Evolutionary conservation across 2,329 filamentous ascomycete species (phyloP).

Genomic region (Lasiodiplodia hormozganensis): DNA sequence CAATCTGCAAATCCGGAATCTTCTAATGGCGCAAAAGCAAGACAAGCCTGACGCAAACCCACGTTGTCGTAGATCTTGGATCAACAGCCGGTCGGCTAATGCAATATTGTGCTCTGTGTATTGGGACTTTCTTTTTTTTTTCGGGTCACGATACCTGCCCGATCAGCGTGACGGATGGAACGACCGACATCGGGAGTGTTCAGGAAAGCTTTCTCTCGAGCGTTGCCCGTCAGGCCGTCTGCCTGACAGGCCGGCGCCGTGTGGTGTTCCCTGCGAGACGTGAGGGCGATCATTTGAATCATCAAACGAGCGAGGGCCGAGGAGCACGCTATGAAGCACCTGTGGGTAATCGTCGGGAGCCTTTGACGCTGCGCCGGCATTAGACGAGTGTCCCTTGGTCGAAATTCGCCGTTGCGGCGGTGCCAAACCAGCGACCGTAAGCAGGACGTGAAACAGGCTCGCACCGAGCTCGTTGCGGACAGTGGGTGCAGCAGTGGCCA

Average conservation of each 20-base stretch:
- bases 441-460: not conserved
- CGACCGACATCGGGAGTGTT: not conserved
- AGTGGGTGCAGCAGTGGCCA: not conserved
- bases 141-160: no score
- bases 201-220: not conserved
- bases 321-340: not conserved
- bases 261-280: not conserved
- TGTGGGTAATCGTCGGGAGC: no score
- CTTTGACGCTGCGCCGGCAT: not conserved
- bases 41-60: conserved; percentile 1
- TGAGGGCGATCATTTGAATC: conserved; percentile 3
- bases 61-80: conserved; percentile 1
- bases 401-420: not conserved
- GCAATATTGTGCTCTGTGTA: not conserved
- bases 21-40: not conserved
- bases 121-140: no score
- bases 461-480: not conserved
- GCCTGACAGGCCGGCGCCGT: not conserved
- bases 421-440: not conserved
- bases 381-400: not conserved
- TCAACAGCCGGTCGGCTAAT: conserved; percentile 19
- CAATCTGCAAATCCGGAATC: not conserved
- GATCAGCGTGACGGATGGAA: no score
- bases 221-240: not conserved
- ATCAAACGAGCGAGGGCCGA: not conserved